These are phyloP conservation scores for Tricholoma sp. DNA, from an alignment of 768 basidiomycete species.

Conservation along the genomic window DNA sequence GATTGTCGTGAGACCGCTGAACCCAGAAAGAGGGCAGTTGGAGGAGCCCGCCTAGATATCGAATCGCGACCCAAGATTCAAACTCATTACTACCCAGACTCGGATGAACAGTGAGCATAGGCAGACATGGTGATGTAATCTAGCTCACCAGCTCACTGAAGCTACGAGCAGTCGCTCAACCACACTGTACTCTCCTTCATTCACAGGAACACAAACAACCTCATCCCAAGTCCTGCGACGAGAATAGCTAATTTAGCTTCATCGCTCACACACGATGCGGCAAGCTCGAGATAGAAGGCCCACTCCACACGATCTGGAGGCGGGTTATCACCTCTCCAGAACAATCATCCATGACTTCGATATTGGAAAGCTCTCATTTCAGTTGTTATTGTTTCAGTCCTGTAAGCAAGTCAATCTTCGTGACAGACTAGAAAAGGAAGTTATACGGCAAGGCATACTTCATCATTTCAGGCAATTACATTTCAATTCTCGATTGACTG, in stretches of 20 bases:
- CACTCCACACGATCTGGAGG: not conserved
- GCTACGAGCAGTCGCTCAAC: not conserved
- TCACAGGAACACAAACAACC: not conserved
- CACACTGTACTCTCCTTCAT: not conserved
- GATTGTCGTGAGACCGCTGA: not conserved
- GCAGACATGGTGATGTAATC: too few species aligned
- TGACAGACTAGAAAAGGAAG: not conserved
- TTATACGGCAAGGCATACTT: not conserved
- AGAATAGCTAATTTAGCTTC: not conserved
- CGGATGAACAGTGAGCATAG: not conserved
- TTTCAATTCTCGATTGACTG: not conserved
- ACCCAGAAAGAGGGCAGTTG: not conserved
- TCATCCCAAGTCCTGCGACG: not conserved
- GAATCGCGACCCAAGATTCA: not conserved
- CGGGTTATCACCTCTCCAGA: not conserved
- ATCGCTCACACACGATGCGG: not conserved
- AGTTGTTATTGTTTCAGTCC: not conserved
- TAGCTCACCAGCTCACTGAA: not conserved
- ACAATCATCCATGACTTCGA: not conserved
- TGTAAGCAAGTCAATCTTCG: not conserved
- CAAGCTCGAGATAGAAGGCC: not conserved
- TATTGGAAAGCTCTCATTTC: not conserved
- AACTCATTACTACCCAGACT: not conserved
- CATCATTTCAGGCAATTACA: not conserved
- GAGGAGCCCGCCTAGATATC: slow-evolving; percentile 2